A percentile compares a stretch with the other conserved stretches of the same genome.
Conservation (phyloP, 2,329 filamentous ascomycete species). For the Tolypocladium album region DNA sequence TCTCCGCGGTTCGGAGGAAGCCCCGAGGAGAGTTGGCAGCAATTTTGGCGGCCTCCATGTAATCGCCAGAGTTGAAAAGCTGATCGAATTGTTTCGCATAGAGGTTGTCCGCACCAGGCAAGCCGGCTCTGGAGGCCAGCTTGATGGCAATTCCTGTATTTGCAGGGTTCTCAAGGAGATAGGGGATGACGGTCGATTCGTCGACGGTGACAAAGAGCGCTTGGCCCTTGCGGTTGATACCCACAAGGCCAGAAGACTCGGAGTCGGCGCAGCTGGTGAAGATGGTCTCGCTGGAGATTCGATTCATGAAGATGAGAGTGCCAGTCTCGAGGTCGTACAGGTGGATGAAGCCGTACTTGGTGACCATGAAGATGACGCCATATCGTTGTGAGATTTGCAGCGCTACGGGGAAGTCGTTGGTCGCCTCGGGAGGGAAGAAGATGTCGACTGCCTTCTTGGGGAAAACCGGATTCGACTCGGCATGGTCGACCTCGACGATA, state of each 20-base stretch:
- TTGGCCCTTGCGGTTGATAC: slow-evolving; percentile 96
- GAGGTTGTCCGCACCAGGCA: slow-evolving; percentile 87
- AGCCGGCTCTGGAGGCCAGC: slow-evolving; percentile 84
- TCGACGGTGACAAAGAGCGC: slow-evolving; percentile 90
- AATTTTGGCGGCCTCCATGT: slow-evolving; percentile 83
- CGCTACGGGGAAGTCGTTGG: slow-evolving; percentile 94
- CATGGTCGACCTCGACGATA: slow-evolving; percentile 94
- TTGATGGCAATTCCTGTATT: slow-evolving; percentile 92
- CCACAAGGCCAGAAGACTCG: slow-evolving; percentile 78
- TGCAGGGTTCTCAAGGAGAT: slow-evolving; percentile 91
- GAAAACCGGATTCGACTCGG: slow-evolving; percentile 79
- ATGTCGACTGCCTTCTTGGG: slow-evolving; percentile 95
- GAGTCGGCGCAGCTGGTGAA: slow-evolving; percentile 85
- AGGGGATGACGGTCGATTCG: slow-evolving; percentile 82
- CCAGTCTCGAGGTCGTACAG: slow-evolving; percentile 95
- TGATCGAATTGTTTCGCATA: slow-evolving; percentile 91
- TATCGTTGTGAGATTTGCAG: slow-evolving; percentile 97
- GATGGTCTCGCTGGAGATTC: slow-evolving; percentile 97
- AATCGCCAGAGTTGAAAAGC: slow-evolving; percentile 69
- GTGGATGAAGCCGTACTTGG: slow-evolving; percentile 98
- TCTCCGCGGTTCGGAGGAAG: slow-evolving; percentile 87
- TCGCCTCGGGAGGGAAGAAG: slow-evolving; percentile 91
- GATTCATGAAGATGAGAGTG: slow-evolving; percentile 97
- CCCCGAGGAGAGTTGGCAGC: slow-evolving; percentile 93
- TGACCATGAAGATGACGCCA: slow-evolving; percentile 92